phyloP scores from a whole-genome alignment of 148 eudicot genomes.

The Suaeda aralocaspica region DNA sequence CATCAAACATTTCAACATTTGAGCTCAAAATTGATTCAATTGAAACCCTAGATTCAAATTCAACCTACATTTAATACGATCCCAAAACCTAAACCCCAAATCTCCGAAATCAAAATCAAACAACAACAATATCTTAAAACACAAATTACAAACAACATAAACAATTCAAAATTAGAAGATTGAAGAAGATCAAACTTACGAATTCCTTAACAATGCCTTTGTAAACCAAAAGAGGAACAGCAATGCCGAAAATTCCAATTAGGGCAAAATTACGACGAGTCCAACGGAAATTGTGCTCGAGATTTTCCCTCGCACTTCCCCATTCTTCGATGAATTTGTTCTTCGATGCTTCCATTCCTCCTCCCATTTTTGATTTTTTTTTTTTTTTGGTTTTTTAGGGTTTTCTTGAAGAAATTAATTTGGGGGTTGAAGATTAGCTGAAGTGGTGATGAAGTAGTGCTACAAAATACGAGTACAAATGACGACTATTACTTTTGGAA shows the following conservation, averaged over 20 bases:
- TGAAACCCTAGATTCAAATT: background rate
- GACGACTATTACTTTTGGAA: too few relatives aligned
- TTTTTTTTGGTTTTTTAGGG: conserved; percentile 19
- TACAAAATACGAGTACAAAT: too few relatives aligned
- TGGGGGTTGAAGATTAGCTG: background rate
- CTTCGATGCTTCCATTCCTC: conserved; percentile 93
- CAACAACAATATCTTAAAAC: background rate
- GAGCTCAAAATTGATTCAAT: background rate
- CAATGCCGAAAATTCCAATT: conserved; percentile 84
- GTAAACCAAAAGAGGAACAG: conserved; percentile 70
- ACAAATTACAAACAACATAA: background rate
- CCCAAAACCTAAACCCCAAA: conserved; percentile 3
- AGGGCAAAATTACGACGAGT: conserved; percentile 88
- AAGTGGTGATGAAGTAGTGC: background rate
- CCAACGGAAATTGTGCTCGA: conserved; percentile 92
- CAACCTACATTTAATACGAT: conserved; percentile 3
- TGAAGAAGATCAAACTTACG: conserved; percentile 36
- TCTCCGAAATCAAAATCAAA: background rate
- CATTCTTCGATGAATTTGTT: conserved; percentile 92
- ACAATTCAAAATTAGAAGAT: conserved; percentile 1
- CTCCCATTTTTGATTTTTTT: conserved; percentile 52
- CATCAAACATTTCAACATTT: background rate
- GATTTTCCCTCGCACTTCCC: conserved; percentile 75
- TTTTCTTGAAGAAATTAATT: background rate
- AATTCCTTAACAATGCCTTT: conserved; percentile 93